Conservation (phyloP, 495 filamentous ascomycete genomes). For the Corynascus novoguineensis region DNA sequence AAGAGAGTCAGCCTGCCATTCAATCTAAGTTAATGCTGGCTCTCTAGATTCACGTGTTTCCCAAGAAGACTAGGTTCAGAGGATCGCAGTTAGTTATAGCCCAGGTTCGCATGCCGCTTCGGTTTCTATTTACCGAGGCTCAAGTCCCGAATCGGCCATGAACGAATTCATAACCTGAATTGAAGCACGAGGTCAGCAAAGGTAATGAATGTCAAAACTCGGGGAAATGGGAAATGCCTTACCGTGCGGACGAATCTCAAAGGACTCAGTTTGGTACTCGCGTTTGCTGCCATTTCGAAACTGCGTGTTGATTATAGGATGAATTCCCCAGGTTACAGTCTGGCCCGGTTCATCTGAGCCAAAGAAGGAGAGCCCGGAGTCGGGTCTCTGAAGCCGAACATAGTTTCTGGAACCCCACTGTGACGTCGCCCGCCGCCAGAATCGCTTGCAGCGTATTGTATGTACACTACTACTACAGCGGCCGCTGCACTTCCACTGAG, state of each 20-base stretch:
- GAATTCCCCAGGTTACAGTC: background rate
- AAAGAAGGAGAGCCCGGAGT: too few relatives aligned
- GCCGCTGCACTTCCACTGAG: too few relatives aligned
- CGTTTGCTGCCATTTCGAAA: conserved; percentile 8
- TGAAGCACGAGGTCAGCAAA: conserved; percentile 21
- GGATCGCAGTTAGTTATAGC: background rate
- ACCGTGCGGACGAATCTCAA: conserved; percentile 39
- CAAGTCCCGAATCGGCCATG: conserved; percentile 73
- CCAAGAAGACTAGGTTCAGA: conserved; percentile 34
- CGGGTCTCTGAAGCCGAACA: background rate
- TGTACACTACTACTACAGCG: too few relatives aligned
- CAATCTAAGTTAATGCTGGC: background rate
- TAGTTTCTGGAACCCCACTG: conserved; percentile 10
- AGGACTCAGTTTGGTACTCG: conserved; percentile 32
- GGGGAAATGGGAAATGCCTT: conserved; percentile 6
- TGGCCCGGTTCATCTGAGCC: background rate
- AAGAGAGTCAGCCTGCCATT: background rate
- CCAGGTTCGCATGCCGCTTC: background rate
- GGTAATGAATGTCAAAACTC: background rate
- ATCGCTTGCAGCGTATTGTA: too few relatives aligned
- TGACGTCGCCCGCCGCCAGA: conserved; percentile 20
- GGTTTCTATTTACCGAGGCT: conserved; percentile 60
- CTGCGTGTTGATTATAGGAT: background rate
- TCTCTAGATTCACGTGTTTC: conserved; percentile 31
- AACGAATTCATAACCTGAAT: conserved; percentile 78